Percentiles rank a stretch among this genome's conserved stretches.
These are phyloP conservation scores for Arthrobotrys conoides DNA, from an alignment of 2,329 filamentous ascomycete genomes.

Conservation along the genomic window DNA sequence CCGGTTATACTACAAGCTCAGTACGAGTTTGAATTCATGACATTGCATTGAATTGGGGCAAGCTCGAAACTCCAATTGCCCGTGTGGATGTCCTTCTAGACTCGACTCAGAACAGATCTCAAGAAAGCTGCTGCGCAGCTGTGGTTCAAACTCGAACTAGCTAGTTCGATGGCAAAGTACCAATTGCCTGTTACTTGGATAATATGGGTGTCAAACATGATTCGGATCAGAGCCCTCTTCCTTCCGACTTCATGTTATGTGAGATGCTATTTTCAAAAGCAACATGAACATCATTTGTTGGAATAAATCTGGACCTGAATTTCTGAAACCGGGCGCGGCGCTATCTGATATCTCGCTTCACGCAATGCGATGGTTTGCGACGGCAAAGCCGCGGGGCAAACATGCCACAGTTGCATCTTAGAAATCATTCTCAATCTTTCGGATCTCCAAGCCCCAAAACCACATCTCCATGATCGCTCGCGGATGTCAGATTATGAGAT, in stretches of 20 bases:
- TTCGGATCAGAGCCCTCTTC: constrained; percentile 51
- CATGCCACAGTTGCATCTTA: constrained; percentile 61
- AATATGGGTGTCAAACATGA: constrained; percentile 47
- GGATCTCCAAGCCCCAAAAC: constrained; percentile 19
- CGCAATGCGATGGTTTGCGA: constrained; percentile 12
- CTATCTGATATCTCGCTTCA: constrained; percentile 38
- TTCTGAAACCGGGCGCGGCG: constrained; percentile 53
- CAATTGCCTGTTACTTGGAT: constrained; percentile 35
- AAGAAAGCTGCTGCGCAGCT: neutral
- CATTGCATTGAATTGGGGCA: neutral
- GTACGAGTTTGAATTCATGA: constrained; percentile 3
- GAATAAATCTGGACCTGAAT: constrained; percentile 26
- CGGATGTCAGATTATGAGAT: constrained; percentile 28
- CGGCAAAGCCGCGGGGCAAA: constrained; percentile 52
- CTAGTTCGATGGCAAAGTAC: constrained; percentile 44
- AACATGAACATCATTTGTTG: constrained; percentile 26
- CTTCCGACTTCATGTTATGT: constrained; percentile 23
- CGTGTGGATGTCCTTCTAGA: constrained; percentile 11
- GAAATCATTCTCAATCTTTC: constrained; percentile 42
- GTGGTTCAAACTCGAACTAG: constrained; percentile 15
- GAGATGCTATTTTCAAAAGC: constrained; percentile 26
- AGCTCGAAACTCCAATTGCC: constrained; percentile 18
- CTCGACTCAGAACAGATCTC: constrained; percentile 22
- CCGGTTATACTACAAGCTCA: constrained; percentile 22
- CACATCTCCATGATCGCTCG: constrained; percentile 8